A percentile compares a stretch with the other conserved stretches of the same genome.
phyloP scores from a whole-genome alignment of 106 monocot genomes.

The Phalaenopsis aphrodite region DNA sequence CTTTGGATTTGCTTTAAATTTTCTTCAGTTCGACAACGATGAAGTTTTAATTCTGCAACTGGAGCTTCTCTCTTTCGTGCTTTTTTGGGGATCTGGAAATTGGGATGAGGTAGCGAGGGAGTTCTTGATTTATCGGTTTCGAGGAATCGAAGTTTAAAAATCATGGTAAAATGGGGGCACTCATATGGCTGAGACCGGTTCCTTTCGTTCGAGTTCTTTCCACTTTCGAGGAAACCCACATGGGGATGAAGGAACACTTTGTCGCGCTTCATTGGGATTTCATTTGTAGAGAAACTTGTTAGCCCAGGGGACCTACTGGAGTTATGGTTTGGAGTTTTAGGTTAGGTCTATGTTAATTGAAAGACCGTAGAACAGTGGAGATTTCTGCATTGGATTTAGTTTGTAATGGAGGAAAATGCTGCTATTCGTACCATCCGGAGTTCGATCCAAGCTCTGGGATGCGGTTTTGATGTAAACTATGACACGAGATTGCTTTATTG shows the following conservation, averaged over 20 bases:
- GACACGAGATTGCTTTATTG: constrained; percentile 76
- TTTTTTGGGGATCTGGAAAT: neutral
- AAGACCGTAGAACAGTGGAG: neutral
- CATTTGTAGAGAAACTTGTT: neutral
- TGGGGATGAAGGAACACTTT: neutral
- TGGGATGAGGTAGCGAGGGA: neutral
- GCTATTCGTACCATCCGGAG: constrained; percentile 35
- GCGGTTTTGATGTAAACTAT: constrained; percentile 73
- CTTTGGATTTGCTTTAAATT: neutral
- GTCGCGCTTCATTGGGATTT: neutral
- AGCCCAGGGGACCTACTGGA: too few relatives aligned
- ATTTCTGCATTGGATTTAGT: neutral
- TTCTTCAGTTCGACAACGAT: neutral
- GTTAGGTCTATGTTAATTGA: neutral
- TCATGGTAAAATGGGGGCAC: neutral
- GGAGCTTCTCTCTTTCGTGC: neutral
- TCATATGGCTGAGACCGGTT: neutral
- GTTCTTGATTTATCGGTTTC: neutral
- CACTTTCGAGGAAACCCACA: neutral
- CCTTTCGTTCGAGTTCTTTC: neutral
- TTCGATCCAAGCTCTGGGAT: constrained; percentile 62
- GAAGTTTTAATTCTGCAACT: neutral
- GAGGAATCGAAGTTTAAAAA: neutral
- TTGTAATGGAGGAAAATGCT: constrained; percentile 50
- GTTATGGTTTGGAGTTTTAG: neutral